Conservation (phyloP, 495 filamentous ascomycete genomes). For the Lasiosphaeria miniovina region DNA sequence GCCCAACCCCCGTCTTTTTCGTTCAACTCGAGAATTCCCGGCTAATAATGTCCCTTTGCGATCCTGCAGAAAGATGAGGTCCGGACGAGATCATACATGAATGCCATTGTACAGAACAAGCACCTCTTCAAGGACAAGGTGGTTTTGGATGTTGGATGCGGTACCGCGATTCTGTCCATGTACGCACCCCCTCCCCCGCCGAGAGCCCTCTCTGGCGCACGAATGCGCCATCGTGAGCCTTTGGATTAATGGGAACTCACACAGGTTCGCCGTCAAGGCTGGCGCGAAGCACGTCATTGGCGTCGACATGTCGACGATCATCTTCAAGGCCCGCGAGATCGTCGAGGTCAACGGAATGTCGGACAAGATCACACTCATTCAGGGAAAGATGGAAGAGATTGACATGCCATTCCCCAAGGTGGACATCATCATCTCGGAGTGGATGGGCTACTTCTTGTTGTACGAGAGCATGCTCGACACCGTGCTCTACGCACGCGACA, state of each 20-base stretch:
- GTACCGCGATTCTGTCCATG: slow-evolving; percentile 90
- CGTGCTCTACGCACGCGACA: slow-evolving; percentile 83
- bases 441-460: slow-evolving; percentile 94
- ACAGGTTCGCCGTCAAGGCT: slow-evolving; percentile 79
- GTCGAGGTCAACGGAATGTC: slow-evolving; percentile 76
- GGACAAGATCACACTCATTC: slow-evolving; percentile 74
- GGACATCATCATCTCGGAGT: slow-evolving; percentile 94
- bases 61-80: slow-evolving; percentile 88
- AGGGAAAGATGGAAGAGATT: slow-evolving; percentile 92
- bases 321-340: slow-evolving; percentile 81
- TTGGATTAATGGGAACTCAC: background rate
- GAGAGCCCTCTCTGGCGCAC: too few species aligned
- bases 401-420: slow-evolving; percentile 75
- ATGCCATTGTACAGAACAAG: slow-evolving; percentile 93
- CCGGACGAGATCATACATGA: slow-evolving; percentile 89
- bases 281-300: slow-evolving; percentile 88
- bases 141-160: slow-evolving; percentile 90
- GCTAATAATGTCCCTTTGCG: slow-evolving; percentile 7
- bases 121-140: slow-evolving; percentile 85
- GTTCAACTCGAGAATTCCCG: too few species aligned
- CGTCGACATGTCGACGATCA: slow-evolving; percentile 92
- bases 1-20: background rate
- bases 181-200: slow-evolving; percentile 27
- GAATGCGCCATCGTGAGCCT: background rate
- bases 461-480: slow-evolving; percentile 97